A percentile compares a stretch with the other conserved stretches of the same genome.
These are phyloP conservation scores for Cyclostephanos tholiformis DNA, from an alignment of 108 stramenopile genomes.

Conservation along the genomic window DNA sequence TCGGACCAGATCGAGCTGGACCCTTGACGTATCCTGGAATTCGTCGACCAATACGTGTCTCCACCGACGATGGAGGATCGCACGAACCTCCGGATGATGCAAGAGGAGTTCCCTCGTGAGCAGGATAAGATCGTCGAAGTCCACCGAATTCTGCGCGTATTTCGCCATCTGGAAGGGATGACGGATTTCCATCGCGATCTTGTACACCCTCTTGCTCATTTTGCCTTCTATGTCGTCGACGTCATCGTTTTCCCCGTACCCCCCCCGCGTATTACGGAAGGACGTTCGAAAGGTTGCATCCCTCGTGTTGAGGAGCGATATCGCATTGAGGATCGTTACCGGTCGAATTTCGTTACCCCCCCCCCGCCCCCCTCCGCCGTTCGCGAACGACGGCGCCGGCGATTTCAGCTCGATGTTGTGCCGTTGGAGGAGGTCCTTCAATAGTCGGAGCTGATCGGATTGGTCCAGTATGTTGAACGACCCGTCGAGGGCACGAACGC, in stretches of 20 bases:
- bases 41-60: slow-evolving; percentile 85
- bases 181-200: slow-evolving; percentile 62
- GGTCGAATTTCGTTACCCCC: slow-evolving; percentile 51
- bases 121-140: slow-evolving; percentile 92
- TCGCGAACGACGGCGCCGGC: background rate
- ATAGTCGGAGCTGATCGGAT: slow-evolving; percentile 64
- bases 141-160: slow-evolving; percentile 73
- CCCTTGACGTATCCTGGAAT: slow-evolving; percentile 81
- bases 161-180: slow-evolving; percentile 67
- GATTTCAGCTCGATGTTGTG: slow-evolving; percentile 49
- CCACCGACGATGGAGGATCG: slow-evolving; percentile 65
- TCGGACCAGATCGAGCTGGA: slow-evolving; percentile 77
- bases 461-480: slow-evolving; percentile 78
- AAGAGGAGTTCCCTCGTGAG: slow-evolving; percentile 73
- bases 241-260: slow-evolving; percentile 6
- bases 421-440: slow-evolving; percentile 66
- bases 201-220: slow-evolving; percentile 35
- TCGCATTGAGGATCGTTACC: slow-evolving; percentile 62
- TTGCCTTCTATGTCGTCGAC: slow-evolving; percentile 12
- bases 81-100: slow-evolving; percentile 49
- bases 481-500: slow-evolving; percentile 45
- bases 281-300: too few species aligned
- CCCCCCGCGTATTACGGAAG: slow-evolving; percentile 26
- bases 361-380: slow-evolving; percentile 18
- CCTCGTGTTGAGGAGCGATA: slow-evolving; percentile 48